phyloP scores from a whole-genome alignment of 2,329 filamentous ascomycete genomes.

The Chrysoporthe austroafricana region DNA sequence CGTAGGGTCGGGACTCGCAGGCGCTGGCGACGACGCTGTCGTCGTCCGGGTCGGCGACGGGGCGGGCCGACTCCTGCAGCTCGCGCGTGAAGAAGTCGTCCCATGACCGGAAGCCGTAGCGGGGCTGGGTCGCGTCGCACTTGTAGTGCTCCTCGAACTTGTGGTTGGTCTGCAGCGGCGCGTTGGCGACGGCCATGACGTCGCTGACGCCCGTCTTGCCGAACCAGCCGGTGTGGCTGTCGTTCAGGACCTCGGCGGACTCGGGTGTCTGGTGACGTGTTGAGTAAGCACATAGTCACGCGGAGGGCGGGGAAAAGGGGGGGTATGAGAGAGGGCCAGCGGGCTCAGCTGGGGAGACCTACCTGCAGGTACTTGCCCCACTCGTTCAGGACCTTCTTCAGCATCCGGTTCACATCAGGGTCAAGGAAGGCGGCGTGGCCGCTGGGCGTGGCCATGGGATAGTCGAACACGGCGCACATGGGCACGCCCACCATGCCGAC shows the following conservation, averaged over 20 bases:
- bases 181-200: slow-evolving; percentile 56
- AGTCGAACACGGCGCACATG: slow-evolving; percentile 57
- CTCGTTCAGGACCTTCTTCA: slow-evolving; percentile 59
- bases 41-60: slow-evolving; percentile 60
- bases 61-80: slow-evolving; percentile 58
- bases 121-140: slow-evolving; percentile 57
- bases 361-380: slow-evolving; percentile 60
- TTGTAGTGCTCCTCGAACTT: slow-evolving; percentile 64
- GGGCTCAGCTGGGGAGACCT: slow-evolving; percentile 16
- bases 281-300: no score
- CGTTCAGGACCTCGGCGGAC: slow-evolving; percentile 56
- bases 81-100: slow-evolving; percentile 69
- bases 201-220: slow-evolving; percentile 52
- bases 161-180: slow-evolving; percentile 44
- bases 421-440: slow-evolving; percentile 60
- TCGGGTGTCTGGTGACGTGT: slow-evolving; percentile 47
- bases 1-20: slow-evolving; percentile 66
- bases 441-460: slow-evolving; percentile 58
- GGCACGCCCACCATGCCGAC: slow-evolving; percentile 60
- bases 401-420: slow-evolving; percentile 56
- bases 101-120: slow-evolving; percentile 69
- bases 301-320: background rate
- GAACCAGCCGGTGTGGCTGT: slow-evolving; percentile 57
- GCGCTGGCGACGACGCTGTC: slow-evolving; percentile 60
- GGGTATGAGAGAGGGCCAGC: background rate